Percentiles rank a stretch among this genome's conserved stretches.
phyloP scores from a whole-genome alignment of 2,329 filamentous ascomycete genomes.

The Cladosporium sphaerospermum region DNA sequence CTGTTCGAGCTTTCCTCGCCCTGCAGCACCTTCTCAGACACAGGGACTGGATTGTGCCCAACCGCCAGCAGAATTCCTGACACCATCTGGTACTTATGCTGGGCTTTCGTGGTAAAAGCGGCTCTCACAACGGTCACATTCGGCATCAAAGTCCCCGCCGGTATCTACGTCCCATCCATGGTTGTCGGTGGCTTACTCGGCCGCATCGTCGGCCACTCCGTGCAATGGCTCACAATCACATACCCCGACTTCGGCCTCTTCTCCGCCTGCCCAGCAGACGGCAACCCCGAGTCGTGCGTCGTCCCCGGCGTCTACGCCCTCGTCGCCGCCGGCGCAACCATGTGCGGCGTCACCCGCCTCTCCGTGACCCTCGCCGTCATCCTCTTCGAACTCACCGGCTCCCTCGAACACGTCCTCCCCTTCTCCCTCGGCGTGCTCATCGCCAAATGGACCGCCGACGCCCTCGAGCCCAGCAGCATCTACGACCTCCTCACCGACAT shows the following conservation, averaged over 20 bases:
- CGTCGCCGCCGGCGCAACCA: conserved; percentile 89
- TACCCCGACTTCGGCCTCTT: conserved; percentile 69
- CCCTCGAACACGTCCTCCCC: conserved; percentile 87
- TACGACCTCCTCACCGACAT: conserved; percentile 94
- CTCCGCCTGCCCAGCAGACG: conserved; percentile 62
- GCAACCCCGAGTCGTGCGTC: conserved; percentile 71
- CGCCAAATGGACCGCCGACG: conserved; percentile 97
- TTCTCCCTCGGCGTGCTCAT: conserved; percentile 89
- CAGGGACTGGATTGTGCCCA: conserved; percentile 75
- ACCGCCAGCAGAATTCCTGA: conserved; percentile 67
- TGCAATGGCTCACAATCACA: conserved; percentile 72
- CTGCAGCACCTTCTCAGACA: conserved; percentile 63
- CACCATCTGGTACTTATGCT: conserved; percentile 63
- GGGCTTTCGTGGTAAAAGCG: conserved; percentile 85
- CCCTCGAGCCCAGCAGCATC: conserved; percentile 87
- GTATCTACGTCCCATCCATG: conserved; percentile 98
- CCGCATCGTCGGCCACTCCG: conserved; percentile 75
- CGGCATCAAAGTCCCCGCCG: conserved; percentile 91
- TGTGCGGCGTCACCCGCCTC: conserved; percentile 92
- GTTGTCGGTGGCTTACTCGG: conserved; percentile 92
- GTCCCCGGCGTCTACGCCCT: conserved; percentile 96
- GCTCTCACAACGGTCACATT: conserved; percentile 86
- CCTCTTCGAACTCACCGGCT: conserved; percentile 90
- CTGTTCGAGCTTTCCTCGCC: conserved; percentile 86
- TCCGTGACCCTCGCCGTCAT: conserved; percentile 94